Conservation (phyloP, 257 asterid genomes). For the Solanum sejunctum region DNA sequence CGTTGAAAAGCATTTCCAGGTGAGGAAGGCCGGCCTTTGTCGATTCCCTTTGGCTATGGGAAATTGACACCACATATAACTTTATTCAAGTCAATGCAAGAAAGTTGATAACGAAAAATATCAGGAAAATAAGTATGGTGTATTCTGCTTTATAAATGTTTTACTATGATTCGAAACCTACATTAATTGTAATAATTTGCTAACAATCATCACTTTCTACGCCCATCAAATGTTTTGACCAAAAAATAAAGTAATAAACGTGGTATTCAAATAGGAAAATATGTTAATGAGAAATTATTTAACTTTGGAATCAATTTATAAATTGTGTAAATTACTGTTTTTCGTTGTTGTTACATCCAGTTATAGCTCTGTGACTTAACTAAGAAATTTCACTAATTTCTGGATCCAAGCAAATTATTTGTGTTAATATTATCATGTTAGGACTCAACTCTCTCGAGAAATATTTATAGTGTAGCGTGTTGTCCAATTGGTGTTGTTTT, state of each 20-base stretch:
- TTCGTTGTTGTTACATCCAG: neutral
- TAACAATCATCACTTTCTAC: neutral
- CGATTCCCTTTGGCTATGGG: neutral
- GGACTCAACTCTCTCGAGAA: neutral
- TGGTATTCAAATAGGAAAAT: neutral
- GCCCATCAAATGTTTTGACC: neutral
- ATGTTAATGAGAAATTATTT: no score
- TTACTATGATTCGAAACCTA: neutral
- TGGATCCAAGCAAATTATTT: neutral
- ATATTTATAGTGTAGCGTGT: neutral
- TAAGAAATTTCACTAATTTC: neutral
- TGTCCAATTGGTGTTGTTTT: neutral
- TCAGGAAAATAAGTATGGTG: neutral
- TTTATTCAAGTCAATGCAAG: neutral
- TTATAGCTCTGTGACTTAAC: neutral
- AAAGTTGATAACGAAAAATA: neutral
- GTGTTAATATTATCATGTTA: neutral
- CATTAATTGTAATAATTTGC: neutral
- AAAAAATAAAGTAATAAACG: no score
- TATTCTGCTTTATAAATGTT: neutral
- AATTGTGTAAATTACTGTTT: neutral
- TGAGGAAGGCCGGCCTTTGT: neutral
- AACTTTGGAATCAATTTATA: neutral
- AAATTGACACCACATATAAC: neutral
- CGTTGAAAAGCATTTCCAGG: neutral